A percentile compares a stretch with the other conserved stretches of the same genome.
Conservation (phyloP, 208 protist genomes). For the Acanthamoeba triangularis region DNA sequence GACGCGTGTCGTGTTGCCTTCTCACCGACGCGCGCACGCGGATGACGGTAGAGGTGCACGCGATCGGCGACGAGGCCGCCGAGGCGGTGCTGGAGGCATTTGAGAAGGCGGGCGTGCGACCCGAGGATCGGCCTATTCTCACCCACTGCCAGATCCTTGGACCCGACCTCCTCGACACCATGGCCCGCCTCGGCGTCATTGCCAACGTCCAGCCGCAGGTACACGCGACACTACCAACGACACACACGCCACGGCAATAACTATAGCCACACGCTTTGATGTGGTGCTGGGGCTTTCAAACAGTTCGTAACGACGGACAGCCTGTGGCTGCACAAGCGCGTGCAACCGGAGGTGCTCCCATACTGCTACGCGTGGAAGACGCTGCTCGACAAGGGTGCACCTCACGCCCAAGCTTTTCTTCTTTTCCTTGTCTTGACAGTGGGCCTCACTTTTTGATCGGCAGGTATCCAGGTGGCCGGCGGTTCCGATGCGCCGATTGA, state of each 20-base stretch:
- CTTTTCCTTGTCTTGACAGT: too few relatives aligned
- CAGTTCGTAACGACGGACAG: conserved; percentile 89
- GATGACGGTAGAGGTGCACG: conserved; percentile 84
- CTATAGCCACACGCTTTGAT: too few relatives aligned
- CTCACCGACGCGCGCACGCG: too few relatives aligned
- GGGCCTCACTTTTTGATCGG: too few relatives aligned
- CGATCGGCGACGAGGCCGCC: conserved; percentile 88
- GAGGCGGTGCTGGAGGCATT: conserved; percentile 85
- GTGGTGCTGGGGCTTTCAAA: too few relatives aligned
- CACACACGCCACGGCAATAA: background rate
- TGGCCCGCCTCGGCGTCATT: conserved; percentile 88
- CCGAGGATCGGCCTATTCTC: conserved; percentile 88
- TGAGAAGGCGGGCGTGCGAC: conserved; percentile 83
- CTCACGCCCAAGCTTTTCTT: too few relatives aligned
- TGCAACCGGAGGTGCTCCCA: conserved; percentile 86
- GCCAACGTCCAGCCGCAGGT: conserved; percentile 91
- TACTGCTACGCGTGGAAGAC: conserved; percentile 89
- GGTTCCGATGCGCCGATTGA: conserved; percentile 92
- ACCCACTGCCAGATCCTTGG: conserved; percentile 91
- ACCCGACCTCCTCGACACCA: conserved; percentile 85
- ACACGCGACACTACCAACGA: too few relatives aligned
- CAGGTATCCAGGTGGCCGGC: conserved; percentile 85
- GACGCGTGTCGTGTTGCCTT: too few relatives aligned
- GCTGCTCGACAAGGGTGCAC: conserved; percentile 81
- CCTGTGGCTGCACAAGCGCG: conserved; percentile 77